These are phyloP conservation scores for Tagetes patula DNA, from an alignment of 129 eudicot genomes.

Conservation along the genomic window DNA sequence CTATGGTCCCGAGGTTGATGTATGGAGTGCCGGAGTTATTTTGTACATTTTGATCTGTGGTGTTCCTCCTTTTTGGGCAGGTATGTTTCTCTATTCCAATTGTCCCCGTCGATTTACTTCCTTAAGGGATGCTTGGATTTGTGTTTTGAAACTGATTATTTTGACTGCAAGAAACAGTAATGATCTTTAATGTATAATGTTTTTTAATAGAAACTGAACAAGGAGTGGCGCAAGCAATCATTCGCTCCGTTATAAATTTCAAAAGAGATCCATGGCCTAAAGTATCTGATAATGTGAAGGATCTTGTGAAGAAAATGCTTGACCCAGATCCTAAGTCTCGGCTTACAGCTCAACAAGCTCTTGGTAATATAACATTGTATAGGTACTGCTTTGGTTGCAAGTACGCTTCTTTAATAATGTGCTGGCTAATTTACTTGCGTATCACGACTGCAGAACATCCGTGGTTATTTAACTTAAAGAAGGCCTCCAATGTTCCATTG, in stretches of 20 bases:
- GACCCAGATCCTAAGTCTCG: slow-evolving; percentile 79
- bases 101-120: not conserved
- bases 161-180: not conserved
- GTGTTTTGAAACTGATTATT: not conserved
- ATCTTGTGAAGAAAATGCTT: slow-evolving; percentile 93
- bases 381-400: slow-evolving; percentile 23
- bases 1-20: slow-evolving; percentile 83
- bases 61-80: slow-evolving; percentile 96
- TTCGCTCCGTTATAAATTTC: slow-evolving; percentile 70
- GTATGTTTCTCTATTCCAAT: slow-evolving; percentile 29
- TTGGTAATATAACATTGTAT: slow-evolving; percentile 50
- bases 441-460: slow-evolving; percentile 60
- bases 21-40: slow-evolving; percentile 92
- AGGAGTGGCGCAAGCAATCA: slow-evolving; percentile 91
- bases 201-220: slow-evolving; percentile 65
- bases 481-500: slow-evolving; percentile 73
- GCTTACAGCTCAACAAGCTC: slow-evolving; percentile 81
- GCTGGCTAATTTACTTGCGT: slow-evolving; percentile 17
- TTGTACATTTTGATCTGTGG: slow-evolving; percentile 85
- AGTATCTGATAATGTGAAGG: slow-evolving; percentile 90
- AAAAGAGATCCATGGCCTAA: slow-evolving; percentile 92
- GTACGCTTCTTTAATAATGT: not conserved
- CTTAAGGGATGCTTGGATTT: not conserved
- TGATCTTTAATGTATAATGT: not conserved
- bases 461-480: slow-evolving; percentile 63